Evolutionary conservation across 305 asterid genomes (phyloP).

Genomic region (Fraxinus ornus): DNA sequence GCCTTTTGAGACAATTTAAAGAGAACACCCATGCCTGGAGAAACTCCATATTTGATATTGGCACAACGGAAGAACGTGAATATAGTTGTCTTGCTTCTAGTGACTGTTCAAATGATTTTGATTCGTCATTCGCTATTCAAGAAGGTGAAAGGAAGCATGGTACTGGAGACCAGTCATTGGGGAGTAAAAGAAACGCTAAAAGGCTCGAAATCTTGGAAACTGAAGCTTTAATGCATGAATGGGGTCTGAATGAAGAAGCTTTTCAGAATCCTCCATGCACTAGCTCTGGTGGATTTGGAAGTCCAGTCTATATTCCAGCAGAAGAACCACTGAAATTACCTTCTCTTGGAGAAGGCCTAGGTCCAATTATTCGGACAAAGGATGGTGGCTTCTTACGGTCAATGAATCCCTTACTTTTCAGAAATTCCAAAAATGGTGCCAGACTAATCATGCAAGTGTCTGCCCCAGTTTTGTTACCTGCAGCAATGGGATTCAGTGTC

Average conservation of each 20-base stretch:
- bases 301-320: constrained; percentile 62
- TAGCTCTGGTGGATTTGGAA: constrained; percentile 76
- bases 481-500: constrained; percentile 51
- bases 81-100: constrained; percentile 8
- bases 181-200: constrained; percentile 55
- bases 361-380: constrained; percentile 44
- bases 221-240: constrained; percentile 65
- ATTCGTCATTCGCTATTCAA: constrained; percentile 46
- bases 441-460: constrained; percentile 72
- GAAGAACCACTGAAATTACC: constrained; percentile 51
- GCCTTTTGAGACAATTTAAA: constrained; percentile 39
- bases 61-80: not conserved
- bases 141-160: constrained; percentile 28
- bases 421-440: constrained; percentile 61
- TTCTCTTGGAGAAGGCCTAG: constrained; percentile 62
- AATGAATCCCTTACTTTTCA: constrained; percentile 66
- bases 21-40: constrained; percentile 32
- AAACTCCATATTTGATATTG: constrained; percentile 33
- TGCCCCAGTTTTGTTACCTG: constrained; percentile 67
- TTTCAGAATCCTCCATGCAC: constrained; percentile 53
- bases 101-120: constrained; percentile 45
- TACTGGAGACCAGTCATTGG: constrained; percentile 35
- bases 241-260: constrained; percentile 70
- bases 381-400: constrained; percentile 67
- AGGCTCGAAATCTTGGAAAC: constrained; percentile 72